phyloP scores from a whole-genome alignment of 1,284 basidiomycete genomes.

The Entoloma clypeatum region DNA sequence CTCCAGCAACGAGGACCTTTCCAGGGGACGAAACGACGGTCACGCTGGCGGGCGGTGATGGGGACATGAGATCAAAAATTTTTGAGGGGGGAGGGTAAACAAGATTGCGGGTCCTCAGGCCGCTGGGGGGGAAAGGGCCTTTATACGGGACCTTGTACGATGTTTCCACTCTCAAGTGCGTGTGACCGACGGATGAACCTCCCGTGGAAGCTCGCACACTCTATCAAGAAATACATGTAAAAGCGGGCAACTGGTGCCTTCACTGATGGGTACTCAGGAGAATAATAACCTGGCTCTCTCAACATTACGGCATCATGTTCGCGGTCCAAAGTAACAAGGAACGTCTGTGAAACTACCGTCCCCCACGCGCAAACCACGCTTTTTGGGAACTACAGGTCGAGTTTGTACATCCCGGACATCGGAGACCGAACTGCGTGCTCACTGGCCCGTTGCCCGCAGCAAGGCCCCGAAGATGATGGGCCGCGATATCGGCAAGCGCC shows the following conservation, averaged over 20 bases:
- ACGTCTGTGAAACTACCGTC: slow-evolving; percentile 27
- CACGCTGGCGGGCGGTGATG: too few relatives aligned
- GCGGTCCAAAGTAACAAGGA: slow-evolving; percentile 2
- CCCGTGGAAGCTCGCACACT: too few relatives aligned
- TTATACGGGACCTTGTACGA: slow-evolving; percentile 3
- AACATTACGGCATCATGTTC: slow-evolving; percentile 11
- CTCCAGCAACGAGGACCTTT: slow-evolving; percentile 92
- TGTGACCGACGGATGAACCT: too few relatives aligned
- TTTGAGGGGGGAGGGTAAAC: slow-evolving; percentile 5
- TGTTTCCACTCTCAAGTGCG: slow-evolving; percentile 1
- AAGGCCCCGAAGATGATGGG: slow-evolving; percentile 75
- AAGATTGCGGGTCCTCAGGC: too few relatives aligned
- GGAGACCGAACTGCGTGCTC: slow-evolving; percentile 78
- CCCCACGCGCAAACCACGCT: slow-evolving; percentile 74
- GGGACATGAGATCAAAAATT: slow-evolving; percentile 33
- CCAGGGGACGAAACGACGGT: slow-evolving; percentile 88
- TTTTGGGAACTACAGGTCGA: slow-evolving; percentile 86
- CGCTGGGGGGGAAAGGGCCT: too few relatives aligned
- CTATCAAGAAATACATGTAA: too few relatives aligned
- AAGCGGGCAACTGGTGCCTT: too few relatives aligned
- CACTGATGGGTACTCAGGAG: too few relatives aligned
- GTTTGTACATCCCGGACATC: slow-evolving; percentile 94
- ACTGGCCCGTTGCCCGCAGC: slow-evolving; percentile 56
- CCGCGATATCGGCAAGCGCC: slow-evolving; percentile 91
- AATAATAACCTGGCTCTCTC: too few relatives aligned